Percentiles rank a stretch among this genome's conserved stretches.
These are phyloP conservation scores for Huntiella abstrusa DNA, from an alignment of 2,329 filamentous ascomycete species.

Conservation along the genomic window DNA sequence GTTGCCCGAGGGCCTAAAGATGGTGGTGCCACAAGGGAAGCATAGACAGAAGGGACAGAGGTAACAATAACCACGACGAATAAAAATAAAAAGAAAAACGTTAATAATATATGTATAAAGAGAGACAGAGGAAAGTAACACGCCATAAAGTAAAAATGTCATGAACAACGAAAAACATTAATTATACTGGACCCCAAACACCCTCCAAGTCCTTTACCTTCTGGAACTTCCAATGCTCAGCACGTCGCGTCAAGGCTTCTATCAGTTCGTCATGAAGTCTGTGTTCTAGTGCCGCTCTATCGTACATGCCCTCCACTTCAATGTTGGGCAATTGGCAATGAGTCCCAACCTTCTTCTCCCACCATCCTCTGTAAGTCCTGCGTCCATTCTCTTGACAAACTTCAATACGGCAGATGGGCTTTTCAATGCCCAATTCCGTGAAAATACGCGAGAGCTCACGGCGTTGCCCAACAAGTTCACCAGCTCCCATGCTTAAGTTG, in stretches of 20 bases:
- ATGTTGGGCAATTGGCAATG: neutral
- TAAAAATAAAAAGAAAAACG: conserved; percentile 10
- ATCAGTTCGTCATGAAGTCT: neutral
- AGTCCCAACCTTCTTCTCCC: neutral
- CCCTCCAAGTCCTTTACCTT: neutral
- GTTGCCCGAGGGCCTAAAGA: conserved; percentile 40
- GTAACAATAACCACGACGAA: conserved; percentile 2
- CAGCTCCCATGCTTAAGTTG: no score
- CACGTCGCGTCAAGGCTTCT: neutral
- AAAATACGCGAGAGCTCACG: no score
- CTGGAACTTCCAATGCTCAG: neutral
- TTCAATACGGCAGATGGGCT: neutral
- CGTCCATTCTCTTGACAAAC: neutral
- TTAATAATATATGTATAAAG: neutral
- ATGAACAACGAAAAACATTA: no score
- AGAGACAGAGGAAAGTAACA: no score
- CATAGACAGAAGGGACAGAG: conserved; percentile 15
- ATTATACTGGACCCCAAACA: neutral
- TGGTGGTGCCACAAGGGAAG: conserved; percentile 30
- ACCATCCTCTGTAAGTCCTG: neutral
- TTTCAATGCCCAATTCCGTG: no score
- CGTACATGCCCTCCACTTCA: neutral
- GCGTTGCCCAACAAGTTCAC: no score
- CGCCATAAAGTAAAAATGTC: no score
- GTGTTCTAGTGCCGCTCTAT: neutral